Conservation (phyloP, 2,329 filamentous ascomycete species). For the Stachybotrys elegans region DNA sequence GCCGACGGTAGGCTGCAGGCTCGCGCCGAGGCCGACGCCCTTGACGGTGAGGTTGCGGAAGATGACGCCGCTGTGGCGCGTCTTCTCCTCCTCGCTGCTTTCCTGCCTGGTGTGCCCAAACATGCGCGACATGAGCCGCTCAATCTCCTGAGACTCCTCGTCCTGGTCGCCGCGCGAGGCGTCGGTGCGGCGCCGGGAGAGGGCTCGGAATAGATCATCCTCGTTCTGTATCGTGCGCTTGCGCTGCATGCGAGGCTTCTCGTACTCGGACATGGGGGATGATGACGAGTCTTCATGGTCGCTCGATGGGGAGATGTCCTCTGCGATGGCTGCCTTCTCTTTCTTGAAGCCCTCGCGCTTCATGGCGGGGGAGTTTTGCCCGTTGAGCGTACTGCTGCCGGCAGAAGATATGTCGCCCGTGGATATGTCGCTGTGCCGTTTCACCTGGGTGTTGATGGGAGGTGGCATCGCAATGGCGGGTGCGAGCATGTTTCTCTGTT, state of each 20-base stretch:
- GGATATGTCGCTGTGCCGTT: no score
- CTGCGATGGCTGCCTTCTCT: no score
- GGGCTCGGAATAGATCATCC: slow-evolving; percentile 44
- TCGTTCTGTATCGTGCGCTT: slow-evolving; percentile 31
- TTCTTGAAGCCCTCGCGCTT: no score
- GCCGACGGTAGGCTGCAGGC: slow-evolving; percentile 49
- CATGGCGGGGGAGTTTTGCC: no score
- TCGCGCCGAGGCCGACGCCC: slow-evolving; percentile 62
- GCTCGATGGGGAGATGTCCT: no score
- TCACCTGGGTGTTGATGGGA: no score
- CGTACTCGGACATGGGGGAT: slow-evolving; percentile 1
- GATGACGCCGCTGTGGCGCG: slow-evolving; percentile 62
- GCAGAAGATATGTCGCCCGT: no score
- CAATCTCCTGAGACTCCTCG: slow-evolving; percentile 43
- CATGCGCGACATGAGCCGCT: slow-evolving; percentile 63
- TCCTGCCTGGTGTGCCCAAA: slow-evolving; percentile 61
- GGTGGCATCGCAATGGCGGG: no score
- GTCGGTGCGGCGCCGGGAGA: slow-evolving; percentile 43
- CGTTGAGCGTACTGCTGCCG: not conserved
- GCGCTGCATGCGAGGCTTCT: slow-evolving; percentile 13
- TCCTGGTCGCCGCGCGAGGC: slow-evolving; percentile 30
- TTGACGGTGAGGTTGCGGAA: slow-evolving; percentile 68
- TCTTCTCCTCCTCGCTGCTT: slow-evolving; percentile 65
- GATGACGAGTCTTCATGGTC: no score
- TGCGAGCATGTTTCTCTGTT: no score